Evolutionary conservation across 108 stramenopile genomes (phyloP), one percentile per base, ranked within the genome.

Genomic region (Nitzschia sp.): DNA sequence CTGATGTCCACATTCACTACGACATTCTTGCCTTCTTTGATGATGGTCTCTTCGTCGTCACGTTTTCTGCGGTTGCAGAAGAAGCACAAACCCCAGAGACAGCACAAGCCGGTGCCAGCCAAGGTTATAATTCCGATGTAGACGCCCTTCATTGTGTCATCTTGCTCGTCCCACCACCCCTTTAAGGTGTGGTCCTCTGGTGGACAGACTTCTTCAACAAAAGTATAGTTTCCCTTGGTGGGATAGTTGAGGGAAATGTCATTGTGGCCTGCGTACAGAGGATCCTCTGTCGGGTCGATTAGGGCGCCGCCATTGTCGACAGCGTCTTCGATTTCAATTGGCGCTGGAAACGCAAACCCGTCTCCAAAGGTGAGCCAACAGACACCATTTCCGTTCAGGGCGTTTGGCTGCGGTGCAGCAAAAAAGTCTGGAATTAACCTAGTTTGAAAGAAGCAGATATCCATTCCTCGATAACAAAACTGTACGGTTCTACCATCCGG

Each of bases 341-440:
- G 30, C 56, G 30, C 56, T 29, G 28, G 56, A 57, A 57, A 57
- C 3, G 30, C 31, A 15, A 32, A 29, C 29, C 31, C 56, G 5
- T 33, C 26, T 15, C 56, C 56, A 33, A 57, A 57, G 27, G 56
- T 57, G 11, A 57, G 22, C 56, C 56, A 57, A n/a, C 56, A 57
- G 27, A 32, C 30, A 6, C 56, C 56, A n/a, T 57, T 29, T 16
- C 56, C 56, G n/a, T 57, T 57, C 28, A 57, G 29, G 28, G n/a
- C 4, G 21, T 57, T 57, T 25, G 56, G 28, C 31, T 57, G 30
- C 8, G 30, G 56, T 27, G 9, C 15, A 11, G 48, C 8, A n/a
- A 57, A 57, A n/a, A 57, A 57, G 3, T 29, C 27, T 5, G 28
- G 30, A 25, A 57, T 57, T 5, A 57, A 29, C 4, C 27, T 57